A percentile compares a stretch with the other conserved stretches of the same genome.
Evolutionary conservation across 768 basidiomycete genomes (phyloP).

Genomic region (Tulasnella sp.): DNA sequence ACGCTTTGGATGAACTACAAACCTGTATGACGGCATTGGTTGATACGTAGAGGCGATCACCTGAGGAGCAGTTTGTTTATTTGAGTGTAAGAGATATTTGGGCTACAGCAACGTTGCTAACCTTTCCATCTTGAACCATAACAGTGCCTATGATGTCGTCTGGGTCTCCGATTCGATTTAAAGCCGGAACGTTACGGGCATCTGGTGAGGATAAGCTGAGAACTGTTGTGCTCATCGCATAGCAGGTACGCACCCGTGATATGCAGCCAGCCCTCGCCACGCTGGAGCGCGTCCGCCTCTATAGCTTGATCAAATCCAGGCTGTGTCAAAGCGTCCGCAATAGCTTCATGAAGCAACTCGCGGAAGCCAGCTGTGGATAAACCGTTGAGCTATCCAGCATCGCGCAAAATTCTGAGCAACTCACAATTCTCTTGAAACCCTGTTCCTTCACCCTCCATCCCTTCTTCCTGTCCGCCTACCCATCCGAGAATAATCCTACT

Average conservation of each 20-base stretch:
- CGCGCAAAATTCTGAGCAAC: constrained; percentile 39
- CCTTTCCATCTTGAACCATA: constrained; percentile 69
- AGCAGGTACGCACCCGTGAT: constrained; percentile 57
- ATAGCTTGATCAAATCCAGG: constrained; percentile 64
- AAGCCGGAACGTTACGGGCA: constrained; percentile 69
- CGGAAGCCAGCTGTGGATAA: constrained; percentile 58
- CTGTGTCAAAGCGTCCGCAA: constrained; percentile 58
- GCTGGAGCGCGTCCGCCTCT: constrained; percentile 64
- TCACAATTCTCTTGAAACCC: constrained; percentile 74
- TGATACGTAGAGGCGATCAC: constrained; percentile 59
- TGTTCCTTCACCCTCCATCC: constrained; percentile 48
- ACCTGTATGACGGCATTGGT: constrained; percentile 74
- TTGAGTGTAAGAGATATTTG: not conserved
- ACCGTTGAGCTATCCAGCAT: not conserved
- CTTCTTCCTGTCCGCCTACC: constrained; percentile 45
- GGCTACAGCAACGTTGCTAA: constrained; percentile 40
- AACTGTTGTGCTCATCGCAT: not conserved
- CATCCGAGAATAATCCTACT: constrained; percentile 67
- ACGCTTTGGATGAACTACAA: not conserved
- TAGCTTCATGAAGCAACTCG: constrained; percentile 60
- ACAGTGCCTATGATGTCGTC: constrained; percentile 84
- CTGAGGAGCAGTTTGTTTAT: constrained; percentile 58
- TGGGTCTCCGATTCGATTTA: constrained; percentile 71
- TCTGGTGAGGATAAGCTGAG: constrained; percentile 50
- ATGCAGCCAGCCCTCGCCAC: constrained; percentile 85